These are phyloP conservation scores for Magnolia officinalis DNA, from an alignment of 164 flowering plant species.

Conservation along the genomic window DNA sequence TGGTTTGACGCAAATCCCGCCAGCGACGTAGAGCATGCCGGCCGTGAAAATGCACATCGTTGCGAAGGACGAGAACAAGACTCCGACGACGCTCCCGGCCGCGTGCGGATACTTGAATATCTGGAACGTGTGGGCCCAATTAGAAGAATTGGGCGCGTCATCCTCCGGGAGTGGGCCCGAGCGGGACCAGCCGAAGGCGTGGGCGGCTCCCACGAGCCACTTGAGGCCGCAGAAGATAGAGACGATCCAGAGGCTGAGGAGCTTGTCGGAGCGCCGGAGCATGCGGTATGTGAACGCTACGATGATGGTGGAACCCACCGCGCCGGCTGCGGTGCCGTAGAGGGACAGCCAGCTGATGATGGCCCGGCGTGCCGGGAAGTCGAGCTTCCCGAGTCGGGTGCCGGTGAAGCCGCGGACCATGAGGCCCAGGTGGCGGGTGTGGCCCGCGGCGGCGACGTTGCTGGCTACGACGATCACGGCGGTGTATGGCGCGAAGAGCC, in stretches of 20 bases:
- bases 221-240: slow-evolving; percentile 62
- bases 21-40: slow-evolving; percentile 39
- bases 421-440: slow-evolving; percentile 58
- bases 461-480: slow-evolving; percentile 33
- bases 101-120: slow-evolving; percentile 51
- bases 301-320: slow-evolving; percentile 48
- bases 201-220: slow-evolving; percentile 44
- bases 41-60: slow-evolving; percentile 52
- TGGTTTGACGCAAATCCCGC: slow-evolving; percentile 41
- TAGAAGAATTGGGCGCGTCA: neutral
- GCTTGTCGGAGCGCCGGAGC: slow-evolving; percentile 33
- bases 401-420: slow-evolving; percentile 52
- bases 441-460: slow-evolving; percentile 36
- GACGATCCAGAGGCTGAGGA: slow-evolving; percentile 53
- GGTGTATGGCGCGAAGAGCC: slow-evolving; percentile 54
- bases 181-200: slow-evolving; percentile 24
- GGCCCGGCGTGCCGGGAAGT: slow-evolving; percentile 29
- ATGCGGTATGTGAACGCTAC: slow-evolving; percentile 57
- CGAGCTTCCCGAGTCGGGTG: slow-evolving; percentile 11
- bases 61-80: slow-evolving; percentile 47
- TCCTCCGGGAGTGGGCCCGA: neutral
- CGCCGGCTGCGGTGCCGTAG: slow-evolving; percentile 48
- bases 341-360: slow-evolving; percentile 52
- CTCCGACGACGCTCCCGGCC: slow-evolving; percentile 31
- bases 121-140: slow-evolving; percentile 23